phyloP scores from a whole-genome alignment of 1,284 basidiomycete species.

The Rhodotorula mucilaginosa region DNA sequence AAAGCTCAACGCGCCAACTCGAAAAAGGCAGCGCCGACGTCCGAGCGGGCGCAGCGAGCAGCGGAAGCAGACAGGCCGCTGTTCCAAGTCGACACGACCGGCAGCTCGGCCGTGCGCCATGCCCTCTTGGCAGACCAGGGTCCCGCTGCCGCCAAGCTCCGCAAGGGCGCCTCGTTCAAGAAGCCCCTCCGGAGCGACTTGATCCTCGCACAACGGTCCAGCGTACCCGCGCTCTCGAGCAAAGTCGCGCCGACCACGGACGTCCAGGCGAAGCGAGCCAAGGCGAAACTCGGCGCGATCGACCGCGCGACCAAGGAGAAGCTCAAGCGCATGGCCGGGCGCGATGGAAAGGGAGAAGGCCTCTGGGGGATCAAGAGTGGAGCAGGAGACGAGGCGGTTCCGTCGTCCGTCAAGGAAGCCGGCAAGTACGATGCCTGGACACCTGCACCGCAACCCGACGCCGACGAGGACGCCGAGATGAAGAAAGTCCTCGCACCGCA shows the following conservation, averaged over 20 bases:
- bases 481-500: constrained; percentile 34
- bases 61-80: constrained; percentile 16
- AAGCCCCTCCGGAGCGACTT: constrained; percentile 70
- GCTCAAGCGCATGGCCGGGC: constrained; percentile 69
- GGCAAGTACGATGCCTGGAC: constrained; percentile 73
- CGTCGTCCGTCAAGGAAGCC: constrained; percentile 64
- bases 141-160: constrained; percentile 25
- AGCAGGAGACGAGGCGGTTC: constrained; percentile 55
- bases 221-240: constrained; percentile 63
- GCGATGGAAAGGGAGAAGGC: constrained; percentile 62
- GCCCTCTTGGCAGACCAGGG: constrained; percentile 28
- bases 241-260: constrained; percentile 26
- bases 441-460: constrained; percentile 48
- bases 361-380: constrained; percentile 62
- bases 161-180: constrained; percentile 39
- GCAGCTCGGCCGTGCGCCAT: constrained; percentile 26
- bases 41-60: not conserved
- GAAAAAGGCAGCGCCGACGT: constrained; percentile 22
- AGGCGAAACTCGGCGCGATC: constrained; percentile 71
- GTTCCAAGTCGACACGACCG: constrained; percentile 37
- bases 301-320: constrained; percentile 80
- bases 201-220: constrained; percentile 78
- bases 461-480: constrained; percentile 53
- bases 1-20: constrained; percentile 11
- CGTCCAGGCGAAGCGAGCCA: constrained; percentile 49